Evolutionary conservation across 1,284 basidiomycete species (phyloP), one percentile per base, ranked within the genome.

Genomic region (Puccinia horiana): DNA sequence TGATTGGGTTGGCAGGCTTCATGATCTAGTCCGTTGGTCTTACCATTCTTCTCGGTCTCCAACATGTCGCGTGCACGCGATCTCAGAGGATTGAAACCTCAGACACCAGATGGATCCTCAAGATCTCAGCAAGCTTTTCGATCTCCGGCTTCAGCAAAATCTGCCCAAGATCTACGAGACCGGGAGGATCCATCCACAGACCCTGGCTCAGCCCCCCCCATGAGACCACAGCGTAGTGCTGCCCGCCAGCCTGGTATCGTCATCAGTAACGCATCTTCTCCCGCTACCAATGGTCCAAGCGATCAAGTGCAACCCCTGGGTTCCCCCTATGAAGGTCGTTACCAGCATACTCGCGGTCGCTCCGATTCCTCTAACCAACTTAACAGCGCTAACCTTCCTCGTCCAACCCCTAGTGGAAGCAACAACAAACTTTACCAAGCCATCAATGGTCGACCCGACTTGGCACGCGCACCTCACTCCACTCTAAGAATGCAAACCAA

Each of bases 171-270:
- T n/a, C 37, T 26, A n/a, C 67, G 67, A 29, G 69, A 72, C n/a
- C 69, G 42, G 2, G 69, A 72, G 26, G 44, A 72, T 26, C 14
- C 69, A 72, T 72, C 69, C 69, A 23, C 29, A 26, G 37, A 42
- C 47, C 44, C 69, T 49, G 69, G 69, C 12, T 65, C 54, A 11
- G 40, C 58, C 2, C 67, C 70, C 4, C 79, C 79, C 52, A 73
- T 63, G 56, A 74, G 79, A 65, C 79, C 79, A 58, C 70, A 74
- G 32, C 70, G 79, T 26, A 81, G 58, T 58, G 79, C 79, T 35
- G 79, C 79, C 23, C 52, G 79, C n/a, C 79, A 81, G 8, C 79
- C 79, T 74, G 79, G 79, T 63, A 81, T 81, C 65, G 40, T 81
- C 69, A 58, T 81, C 52, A 81, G 69, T 40, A 81, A 81, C 65